Conservation (phyloP, 306 rosid species). For the Vigna angularis region DNA sequence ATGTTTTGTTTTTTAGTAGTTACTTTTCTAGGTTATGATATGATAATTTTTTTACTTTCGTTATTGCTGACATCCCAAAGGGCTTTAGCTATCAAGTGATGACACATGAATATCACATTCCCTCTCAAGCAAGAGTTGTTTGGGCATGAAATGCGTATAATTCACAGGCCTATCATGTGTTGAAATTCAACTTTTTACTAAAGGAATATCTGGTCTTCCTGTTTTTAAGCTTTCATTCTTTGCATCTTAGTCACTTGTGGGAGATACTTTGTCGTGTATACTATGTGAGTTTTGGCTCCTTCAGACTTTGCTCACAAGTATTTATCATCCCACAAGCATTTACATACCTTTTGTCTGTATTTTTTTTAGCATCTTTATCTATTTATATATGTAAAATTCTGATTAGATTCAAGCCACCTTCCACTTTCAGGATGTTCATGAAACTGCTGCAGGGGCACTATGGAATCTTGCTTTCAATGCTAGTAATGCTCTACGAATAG, state of each 20-base stretch:
- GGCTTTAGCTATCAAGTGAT: not conserved
- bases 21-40: constrained; percentile 1
- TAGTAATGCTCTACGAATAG: constrained; percentile 94
- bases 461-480: constrained; percentile 99
- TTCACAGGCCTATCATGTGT: not conserved
- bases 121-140: not conserved
- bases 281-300: constrained; percentile 14
- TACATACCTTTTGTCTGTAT: not conserved
- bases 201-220: not conserved
- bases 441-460: constrained; percentile 99
- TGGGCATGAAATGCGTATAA: not conserved
- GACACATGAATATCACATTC: not conserved
- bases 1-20: constrained; percentile 20
- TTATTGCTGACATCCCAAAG: constrained; percentile 1
- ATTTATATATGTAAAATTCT: constrained; percentile 25
- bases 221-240: constrained; percentile 11
- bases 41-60: not conserved
- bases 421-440: constrained; percentile 95
- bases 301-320: not conserved
- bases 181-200: not conserved
- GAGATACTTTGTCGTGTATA: constrained; percentile 3
- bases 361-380: constrained; percentile 30
- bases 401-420: constrained; percentile 42
- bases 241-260: constrained; percentile 23
- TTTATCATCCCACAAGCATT: constrained; percentile 3